Evolutionary conservation across 805 yeast genomes (phyloP), one percentile per base, ranked within the genome.

Genomic region (Pichia deserticola): DNA sequence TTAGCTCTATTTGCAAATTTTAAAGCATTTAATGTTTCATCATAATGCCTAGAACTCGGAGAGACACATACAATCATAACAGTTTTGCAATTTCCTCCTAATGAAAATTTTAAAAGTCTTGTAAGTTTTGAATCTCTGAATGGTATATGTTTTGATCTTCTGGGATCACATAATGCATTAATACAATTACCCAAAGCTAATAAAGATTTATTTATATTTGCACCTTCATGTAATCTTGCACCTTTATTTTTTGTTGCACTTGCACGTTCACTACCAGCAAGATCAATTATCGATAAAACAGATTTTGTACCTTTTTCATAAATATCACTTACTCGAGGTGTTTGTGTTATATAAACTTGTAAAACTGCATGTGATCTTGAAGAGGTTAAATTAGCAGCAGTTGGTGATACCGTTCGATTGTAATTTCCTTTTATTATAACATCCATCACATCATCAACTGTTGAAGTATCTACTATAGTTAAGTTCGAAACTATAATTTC

Each of bases 191-290:
- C 98, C 42, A 92, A 72, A 0, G 98, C 96, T 44, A 92, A 67
- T 42, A 92, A 70, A 0, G 97, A 89, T 62, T 82, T 80, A 69
- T 92, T 92, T 61, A 92, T 92, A 63, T 88, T 88, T 12, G 97
- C 98, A 30, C 98, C 97, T 64, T 92, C 98, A 49, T 79, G 78
- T 12, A 92, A 72, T 44, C 96, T 69, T 33, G 75, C 78, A 0
- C 98, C 98, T 42, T 89, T 67, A 64, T 92, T 92, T 56, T 78
- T 80, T 0, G 98, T 89, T 0, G 93, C 85, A 0, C 93, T 82
- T 0, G 98, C 98, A 40, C 98, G 72, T 68, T 92, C 98, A 66
- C 95, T 86, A 5, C 98, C 98, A 0, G 98, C 98, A 42, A 92
- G 68, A 65, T 92, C 98, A 44, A 92, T 90, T 30, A 92, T 84